A percentile compares a stretch with the other conserved stretches of the same genome.
These are phyloP conservation scores for Chaetomiaceae sp. DNA, from an alignment of 2,329 filamentous ascomycete genomes.

Conservation along the genomic window DNA sequence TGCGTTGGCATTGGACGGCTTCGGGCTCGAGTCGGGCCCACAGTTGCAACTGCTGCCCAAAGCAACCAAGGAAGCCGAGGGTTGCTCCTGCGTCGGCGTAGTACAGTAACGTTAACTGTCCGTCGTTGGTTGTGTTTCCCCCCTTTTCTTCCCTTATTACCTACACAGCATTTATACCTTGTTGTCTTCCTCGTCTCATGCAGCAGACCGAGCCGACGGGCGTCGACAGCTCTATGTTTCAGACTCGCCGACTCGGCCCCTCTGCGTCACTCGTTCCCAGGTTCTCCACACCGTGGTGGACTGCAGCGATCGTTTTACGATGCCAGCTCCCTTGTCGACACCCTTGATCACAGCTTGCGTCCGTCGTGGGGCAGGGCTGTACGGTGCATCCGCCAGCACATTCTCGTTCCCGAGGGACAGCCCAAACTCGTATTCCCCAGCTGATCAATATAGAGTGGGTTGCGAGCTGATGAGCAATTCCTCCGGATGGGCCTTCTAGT, in stretches of 20 bases:
- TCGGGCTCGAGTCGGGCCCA: background rate
- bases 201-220: background rate
- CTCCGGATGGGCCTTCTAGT: background rate
- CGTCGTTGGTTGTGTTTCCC: background rate
- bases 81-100: no score
- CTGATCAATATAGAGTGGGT: background rate
- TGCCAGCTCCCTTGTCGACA: slow-evolving; percentile 8
- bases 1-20: slow-evolving; percentile 13
- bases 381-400: background rate
- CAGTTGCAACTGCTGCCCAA: no score
- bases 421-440: slow-evolving; percentile 12
- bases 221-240: slow-evolving; percentile 11
- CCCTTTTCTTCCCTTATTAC: background rate
- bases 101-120: no score
- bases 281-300: slow-evolving; percentile 13
- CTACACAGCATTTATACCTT: background rate
- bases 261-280: no score
- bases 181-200: no score
- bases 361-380: slow-evolving; percentile 2
- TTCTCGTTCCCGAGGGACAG: background rate
- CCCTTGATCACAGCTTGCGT: slow-evolving; percentile 5
- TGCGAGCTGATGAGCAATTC: background rate
- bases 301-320: slow-evolving; percentile 11
- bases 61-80: no score
- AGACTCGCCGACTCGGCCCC: no score